Conservation (phyloP, 306 rosid genomes). For the Benincasa hispida region DNA sequence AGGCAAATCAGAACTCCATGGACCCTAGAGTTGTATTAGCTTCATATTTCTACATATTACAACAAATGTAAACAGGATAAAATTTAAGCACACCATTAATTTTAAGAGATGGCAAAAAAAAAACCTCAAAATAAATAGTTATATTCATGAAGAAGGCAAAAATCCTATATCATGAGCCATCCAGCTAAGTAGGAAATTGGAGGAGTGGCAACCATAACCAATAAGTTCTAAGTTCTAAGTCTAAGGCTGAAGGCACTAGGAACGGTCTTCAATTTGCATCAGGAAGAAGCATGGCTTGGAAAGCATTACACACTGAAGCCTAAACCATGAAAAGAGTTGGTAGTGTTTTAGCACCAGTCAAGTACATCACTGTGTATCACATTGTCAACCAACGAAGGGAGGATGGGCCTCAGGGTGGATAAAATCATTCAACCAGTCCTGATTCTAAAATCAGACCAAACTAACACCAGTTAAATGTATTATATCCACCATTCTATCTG, state of each 20-base stretch:
- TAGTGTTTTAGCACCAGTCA: neutral
- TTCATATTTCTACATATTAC: neutral
- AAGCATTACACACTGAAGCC: neutral
- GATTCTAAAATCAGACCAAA: neutral
- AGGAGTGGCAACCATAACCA: neutral
- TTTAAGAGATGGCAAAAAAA: neutral
- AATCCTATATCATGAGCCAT: neutral
- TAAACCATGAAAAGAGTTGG: neutral
- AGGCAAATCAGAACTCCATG: conserved; percentile 11
- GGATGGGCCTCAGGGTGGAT: too few species aligned
- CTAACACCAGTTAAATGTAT: neutral
- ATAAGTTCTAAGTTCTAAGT: neutral
- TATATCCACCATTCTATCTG: neutral
- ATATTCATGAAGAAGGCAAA: neutral
- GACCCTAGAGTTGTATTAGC: neutral
- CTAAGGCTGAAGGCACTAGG: neutral
- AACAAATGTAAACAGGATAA: neutral
- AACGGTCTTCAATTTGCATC: neutral
- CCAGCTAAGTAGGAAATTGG: neutral
- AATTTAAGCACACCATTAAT: neutral
- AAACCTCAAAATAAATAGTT: too few species aligned
- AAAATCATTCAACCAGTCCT: neutral
- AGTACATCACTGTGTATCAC: neutral
- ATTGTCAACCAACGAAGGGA: neutral
- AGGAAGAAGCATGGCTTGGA: neutral